These are phyloP conservation scores for Rutstroemia sp. DNA, from an alignment of 2,329 filamentous ascomycete species.

Conservation along the genomic window DNA sequence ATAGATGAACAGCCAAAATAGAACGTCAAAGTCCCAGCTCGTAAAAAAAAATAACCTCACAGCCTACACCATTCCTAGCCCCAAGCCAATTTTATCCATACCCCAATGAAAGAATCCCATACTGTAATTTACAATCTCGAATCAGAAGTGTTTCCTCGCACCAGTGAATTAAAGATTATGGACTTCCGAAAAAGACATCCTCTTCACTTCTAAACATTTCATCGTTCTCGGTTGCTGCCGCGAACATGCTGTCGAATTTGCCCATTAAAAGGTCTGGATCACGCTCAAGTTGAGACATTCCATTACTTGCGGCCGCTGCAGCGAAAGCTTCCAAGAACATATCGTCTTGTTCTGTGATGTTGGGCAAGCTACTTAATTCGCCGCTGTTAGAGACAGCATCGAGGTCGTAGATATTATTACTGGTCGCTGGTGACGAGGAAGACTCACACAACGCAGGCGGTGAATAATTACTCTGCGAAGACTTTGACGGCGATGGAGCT, in stretches of 20 bases:
- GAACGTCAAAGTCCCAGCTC: background rate
- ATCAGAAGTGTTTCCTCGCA: background rate
- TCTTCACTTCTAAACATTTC: conserved; percentile 23
- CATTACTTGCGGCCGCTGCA: conserved; percentile 13
- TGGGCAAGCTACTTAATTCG: conserved; percentile 17
- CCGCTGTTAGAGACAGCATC: conserved; percentile 19
- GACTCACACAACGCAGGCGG: conserved; percentile 55
- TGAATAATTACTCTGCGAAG: conserved; percentile 41
- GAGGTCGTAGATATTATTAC: conserved; percentile 26
- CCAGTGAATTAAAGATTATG: conserved; percentile 3
- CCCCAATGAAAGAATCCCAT: background rate
- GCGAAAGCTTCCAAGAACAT: conserved; percentile 31
- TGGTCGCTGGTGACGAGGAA: conserved; percentile 44
- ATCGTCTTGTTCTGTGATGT: conserved; percentile 28
- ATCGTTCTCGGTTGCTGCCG: conserved; percentile 9
- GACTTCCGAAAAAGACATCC: conserved; percentile 30
- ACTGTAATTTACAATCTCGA: conserved; percentile 4
- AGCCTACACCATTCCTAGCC: background rate
- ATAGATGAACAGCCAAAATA: background rate
- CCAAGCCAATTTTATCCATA: conserved; percentile 1
- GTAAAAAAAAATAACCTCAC: background rate
- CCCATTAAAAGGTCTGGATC: conserved; percentile 26
- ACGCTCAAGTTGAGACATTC: conserved; percentile 23
- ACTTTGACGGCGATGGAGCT: conserved; percentile 43
- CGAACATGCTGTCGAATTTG: conserved; percentile 28